phyloP scores from a whole-genome alignment of 2,329 filamentous ascomycete genomes.

The Ascochyta rabiei region DNA sequence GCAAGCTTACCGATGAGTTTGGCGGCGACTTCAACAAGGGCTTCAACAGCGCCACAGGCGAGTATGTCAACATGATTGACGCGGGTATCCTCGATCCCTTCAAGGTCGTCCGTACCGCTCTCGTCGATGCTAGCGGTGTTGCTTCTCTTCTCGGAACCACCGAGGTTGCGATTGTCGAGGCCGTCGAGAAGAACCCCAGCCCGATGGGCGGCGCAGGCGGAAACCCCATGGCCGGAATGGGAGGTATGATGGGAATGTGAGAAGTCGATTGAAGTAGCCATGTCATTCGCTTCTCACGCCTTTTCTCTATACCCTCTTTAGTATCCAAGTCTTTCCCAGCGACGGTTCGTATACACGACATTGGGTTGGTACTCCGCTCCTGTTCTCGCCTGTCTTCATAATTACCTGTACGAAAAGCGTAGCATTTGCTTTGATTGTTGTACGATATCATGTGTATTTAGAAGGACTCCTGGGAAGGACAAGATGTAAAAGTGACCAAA shows the following conservation, averaged over 20 bases:
- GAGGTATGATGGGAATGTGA: slow-evolving; percentile 67
- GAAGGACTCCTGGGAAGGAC: slow-evolving; percentile 33
- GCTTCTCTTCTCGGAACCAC: slow-evolving; percentile 97
- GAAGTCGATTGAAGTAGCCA: slow-evolving; percentile 10
- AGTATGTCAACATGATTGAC: slow-evolving; percentile 98
- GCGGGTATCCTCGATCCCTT: slow-evolving; percentile 98
- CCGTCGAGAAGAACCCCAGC: slow-evolving; percentile 82
- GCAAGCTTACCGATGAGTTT: slow-evolving; percentile 96
- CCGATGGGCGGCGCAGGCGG: slow-evolving; percentile 64
- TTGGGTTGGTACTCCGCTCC: slow-evolving; percentile 47
- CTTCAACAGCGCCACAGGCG: slow-evolving; percentile 93
- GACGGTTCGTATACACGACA: slow-evolving; percentile 44
- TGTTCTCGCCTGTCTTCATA: slow-evolving; percentile 36
- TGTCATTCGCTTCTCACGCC: slow-evolving; percentile 33
- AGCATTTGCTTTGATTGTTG: slow-evolving; percentile 40
- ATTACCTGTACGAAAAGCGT: slow-evolving; percentile 41
- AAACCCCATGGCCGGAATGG: slow-evolving; percentile 52
- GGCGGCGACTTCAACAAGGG: slow-evolving; percentile 96
- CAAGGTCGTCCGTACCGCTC: slow-evolving; percentile 97
- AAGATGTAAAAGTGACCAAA: slow-evolving; percentile 40
- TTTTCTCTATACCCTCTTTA: slow-evolving; percentile 43
- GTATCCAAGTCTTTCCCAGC: slow-evolving; percentile 38
- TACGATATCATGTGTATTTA: slow-evolving; percentile 48
- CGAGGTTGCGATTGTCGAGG: slow-evolving; percentile 97
- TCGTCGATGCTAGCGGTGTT: slow-evolving; percentile 93